Evolutionary conservation across 495 filamentous ascomycete species (phyloP).

Genomic region (Parachaetomium inaequale): DNA sequence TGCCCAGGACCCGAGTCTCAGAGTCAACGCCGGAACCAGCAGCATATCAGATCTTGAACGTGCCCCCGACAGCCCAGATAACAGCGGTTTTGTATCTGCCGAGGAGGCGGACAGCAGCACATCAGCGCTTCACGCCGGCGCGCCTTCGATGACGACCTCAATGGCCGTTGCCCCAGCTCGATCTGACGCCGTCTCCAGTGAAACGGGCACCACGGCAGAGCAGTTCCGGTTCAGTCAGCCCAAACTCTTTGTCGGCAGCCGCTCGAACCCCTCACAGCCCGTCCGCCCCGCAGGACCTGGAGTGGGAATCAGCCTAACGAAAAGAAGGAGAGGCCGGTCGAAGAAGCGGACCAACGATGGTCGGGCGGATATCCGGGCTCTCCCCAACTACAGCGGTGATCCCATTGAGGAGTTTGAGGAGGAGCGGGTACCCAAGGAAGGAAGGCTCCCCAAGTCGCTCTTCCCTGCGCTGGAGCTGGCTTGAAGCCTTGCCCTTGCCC

Average conservation of each 20-base stretch:
- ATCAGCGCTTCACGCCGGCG: slow-evolving; percentile 10
- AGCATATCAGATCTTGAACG: background rate
- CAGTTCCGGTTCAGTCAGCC: slow-evolving; percentile 37
- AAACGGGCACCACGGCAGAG: slow-evolving; percentile 16
- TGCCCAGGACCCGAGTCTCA: slow-evolving; percentile 1
- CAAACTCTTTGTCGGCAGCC: slow-evolving; percentile 42
- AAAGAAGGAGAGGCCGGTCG: slow-evolving; percentile 29
- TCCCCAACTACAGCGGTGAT: slow-evolving; percentile 44
- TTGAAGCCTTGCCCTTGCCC: background rate
- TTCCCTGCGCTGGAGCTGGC: slow-evolving; percentile 27
- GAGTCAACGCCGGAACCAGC: slow-evolving; percentile 13
- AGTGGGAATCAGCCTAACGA: slow-evolving; percentile 11
- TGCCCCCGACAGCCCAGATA: background rate
- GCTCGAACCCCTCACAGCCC: slow-evolving; percentile 17
- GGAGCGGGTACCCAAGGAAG: slow-evolving; percentile 7
- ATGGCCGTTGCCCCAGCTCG: slow-evolving; percentile 25
- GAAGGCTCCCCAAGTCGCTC: slow-evolving; percentile 2
- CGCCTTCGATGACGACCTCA: slow-evolving; percentile 17
- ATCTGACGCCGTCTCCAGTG: slow-evolving; percentile 25
- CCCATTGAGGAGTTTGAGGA: slow-evolving; percentile 46
- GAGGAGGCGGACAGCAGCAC: slow-evolving; percentile 3
- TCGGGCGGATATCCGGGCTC: slow-evolving; percentile 39
- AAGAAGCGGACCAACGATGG: slow-evolving; percentile 36
- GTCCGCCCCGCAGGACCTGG: background rate
- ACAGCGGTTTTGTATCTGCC: background rate